A percentile compares a stretch with the other conserved stretches of the same genome.
phyloP scores from a whole-genome alignment of 768 basidiomycete species.

The Lyophyllum semitale region DNA sequence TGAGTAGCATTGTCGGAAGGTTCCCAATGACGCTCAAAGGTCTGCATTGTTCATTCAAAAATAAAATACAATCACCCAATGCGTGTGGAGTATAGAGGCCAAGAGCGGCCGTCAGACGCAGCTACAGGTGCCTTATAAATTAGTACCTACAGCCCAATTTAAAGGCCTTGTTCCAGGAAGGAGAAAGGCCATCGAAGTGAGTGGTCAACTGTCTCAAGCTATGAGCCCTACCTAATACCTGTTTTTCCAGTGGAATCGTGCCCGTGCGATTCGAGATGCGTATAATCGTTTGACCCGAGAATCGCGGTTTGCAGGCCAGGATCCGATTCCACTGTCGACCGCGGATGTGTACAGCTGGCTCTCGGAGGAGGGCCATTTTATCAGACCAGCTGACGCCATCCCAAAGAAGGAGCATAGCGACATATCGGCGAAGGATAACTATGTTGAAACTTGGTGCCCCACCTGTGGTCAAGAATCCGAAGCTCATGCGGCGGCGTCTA shows the following conservation, averaged over 20 bases:
- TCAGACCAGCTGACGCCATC: conserved; percentile 12
- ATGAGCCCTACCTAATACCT: background rate
- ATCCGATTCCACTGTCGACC: conserved; percentile 33
- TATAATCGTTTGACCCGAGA: conserved; percentile 29
- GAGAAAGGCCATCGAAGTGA: conserved; percentile 54
- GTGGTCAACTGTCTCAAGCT: background rate
- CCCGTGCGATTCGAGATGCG: conserved; percentile 43
- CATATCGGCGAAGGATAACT: conserved; percentile 1
- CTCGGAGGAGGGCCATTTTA: conserved; percentile 40
- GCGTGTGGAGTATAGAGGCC: conserved; percentile 21
- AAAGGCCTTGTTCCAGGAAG: conserved; percentile 41
- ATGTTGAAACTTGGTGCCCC: conserved; percentile 28
- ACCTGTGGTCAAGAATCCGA: conserved; percentile 32
- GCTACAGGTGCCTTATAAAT: conserved; percentile 39
- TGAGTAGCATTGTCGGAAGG: conserved; percentile 31
- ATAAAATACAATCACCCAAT: background rate
- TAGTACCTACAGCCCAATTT: conserved; percentile 37
- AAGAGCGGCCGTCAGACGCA: conserved; percentile 23
- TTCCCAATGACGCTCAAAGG: conserved; percentile 49
- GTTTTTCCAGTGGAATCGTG: conserved; percentile 45
- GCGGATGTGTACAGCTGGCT: conserved; percentile 52
- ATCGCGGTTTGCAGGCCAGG: conserved; percentile 9
- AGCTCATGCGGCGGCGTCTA: conserved; percentile 18
- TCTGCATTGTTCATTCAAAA: conserved; percentile 12
- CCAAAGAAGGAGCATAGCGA: conserved; percentile 3